Base-by-base conservation (phyloP, 2,329 filamentous ascomycete genomes). In the Fusarium cicatricum region DNA sequence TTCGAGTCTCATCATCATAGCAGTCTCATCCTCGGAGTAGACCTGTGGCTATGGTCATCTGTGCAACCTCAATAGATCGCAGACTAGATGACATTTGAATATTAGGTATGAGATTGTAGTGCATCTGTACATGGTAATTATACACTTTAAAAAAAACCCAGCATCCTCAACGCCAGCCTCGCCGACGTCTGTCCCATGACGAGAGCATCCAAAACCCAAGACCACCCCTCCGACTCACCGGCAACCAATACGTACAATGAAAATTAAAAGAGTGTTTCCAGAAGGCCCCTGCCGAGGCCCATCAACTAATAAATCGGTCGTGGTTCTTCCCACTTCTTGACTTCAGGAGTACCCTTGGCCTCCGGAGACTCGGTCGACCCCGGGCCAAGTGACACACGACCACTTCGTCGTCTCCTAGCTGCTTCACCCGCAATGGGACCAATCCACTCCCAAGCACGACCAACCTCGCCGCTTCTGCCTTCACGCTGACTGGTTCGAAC, bases 401-500 rank as follows among this genome's bases (percentile, higher is more conserved):
- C 81, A 64, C 81, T 85, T 64, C 79, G 80, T 29, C 83, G 77
- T 42, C 80, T 76, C 36, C 81, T 72, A 17, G 72, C 73, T 28
- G 71, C 74, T 29, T 78, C 78, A 15, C 78, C 80, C 15, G 77
- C 73, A 15, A 80, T 77, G 12, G 85, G 83, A 1, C 86, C 86
- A 58, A 89, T 88, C 86, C 86, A 89, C 70, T 89, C 87, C 86
- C 86, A 89, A 1, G 85, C 86, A 23, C 85, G 79, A 23, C 85
- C 85, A 26, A 90, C 82, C 69, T 89, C 87, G 29, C 86, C 87
- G 64, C 82, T 88, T 47, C 80, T 77, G 40, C 88, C 75, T 83
- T 90, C 78, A 79, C 92, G 77, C 83, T 93, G 75, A 76, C 83
- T 80, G 0, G 84, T 91, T 36, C 95, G 85, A 14, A 99, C 90